A percentile compares a stretch with the other conserved stretches of the same genome.
Conservation (phyloP, 176 grass and related monocot species). For the Phragmites australis region DNA sequence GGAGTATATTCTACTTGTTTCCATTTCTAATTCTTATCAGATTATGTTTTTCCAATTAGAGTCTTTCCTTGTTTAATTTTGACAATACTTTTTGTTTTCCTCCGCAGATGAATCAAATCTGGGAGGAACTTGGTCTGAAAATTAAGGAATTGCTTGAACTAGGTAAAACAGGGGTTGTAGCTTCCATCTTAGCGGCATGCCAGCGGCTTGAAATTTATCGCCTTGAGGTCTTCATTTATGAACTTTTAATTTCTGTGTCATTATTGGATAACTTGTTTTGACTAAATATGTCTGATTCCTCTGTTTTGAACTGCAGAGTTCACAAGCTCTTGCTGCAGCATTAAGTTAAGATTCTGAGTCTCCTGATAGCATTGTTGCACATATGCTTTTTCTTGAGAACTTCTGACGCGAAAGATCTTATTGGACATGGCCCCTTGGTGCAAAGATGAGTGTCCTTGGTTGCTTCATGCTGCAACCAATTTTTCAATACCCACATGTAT, state of each 20-base stretch:
- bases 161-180: slow-evolving; percentile 76
- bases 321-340: slow-evolving; percentile 64
- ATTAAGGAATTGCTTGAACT: slow-evolving; percentile 80
- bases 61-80: slow-evolving; percentile 14
- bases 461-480: slow-evolving; percentile 92
- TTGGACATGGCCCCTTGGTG: slow-evolving; percentile 71
- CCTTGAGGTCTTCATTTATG: slow-evolving; percentile 56
- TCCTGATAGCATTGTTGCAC: slow-evolving; percentile 60
- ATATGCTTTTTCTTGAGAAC: slow-evolving; percentile 76
- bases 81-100: slow-evolving; percentile 23
- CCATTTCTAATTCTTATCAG: not conserved
- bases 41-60: not conserved
- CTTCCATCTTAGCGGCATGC: slow-evolving; percentile 83
- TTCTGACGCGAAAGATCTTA: slow-evolving; percentile 55
- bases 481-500: slow-evolving; percentile 79
- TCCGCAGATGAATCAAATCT: slow-evolving; percentile 75
- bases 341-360: slow-evolving; percentile 57
- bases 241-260: slow-evolving; percentile 20
- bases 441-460: slow-evolving; percentile 83
- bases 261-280: slow-evolving; percentile 18
- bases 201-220: slow-evolving; percentile 67
- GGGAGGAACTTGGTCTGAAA: slow-evolving; percentile 86
- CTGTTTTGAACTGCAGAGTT: slow-evolving; percentile 60
- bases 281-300: slow-evolving; percentile 20
- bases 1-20: not conserved